phyloP scores from a whole-genome alignment of 257 asterid species.

The Przewalskia tangutica region DNA sequence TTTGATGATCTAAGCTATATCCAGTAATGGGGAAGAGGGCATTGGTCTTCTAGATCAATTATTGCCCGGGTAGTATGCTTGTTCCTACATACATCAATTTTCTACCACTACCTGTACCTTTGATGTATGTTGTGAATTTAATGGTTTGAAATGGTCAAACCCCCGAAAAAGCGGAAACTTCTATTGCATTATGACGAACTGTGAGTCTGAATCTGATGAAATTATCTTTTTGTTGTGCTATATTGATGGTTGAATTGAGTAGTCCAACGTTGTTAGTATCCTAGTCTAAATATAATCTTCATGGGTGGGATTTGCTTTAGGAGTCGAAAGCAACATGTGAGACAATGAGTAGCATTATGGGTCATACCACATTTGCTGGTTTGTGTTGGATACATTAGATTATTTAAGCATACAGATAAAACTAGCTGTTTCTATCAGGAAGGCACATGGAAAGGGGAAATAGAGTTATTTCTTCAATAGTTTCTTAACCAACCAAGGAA shows the following conservation, averaged over 20 bases:
- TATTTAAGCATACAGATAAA: not conserved
- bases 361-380: not conserved
- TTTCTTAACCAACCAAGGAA: not conserved
- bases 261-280: not conserved
- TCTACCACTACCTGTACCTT: conserved; percentile 1
- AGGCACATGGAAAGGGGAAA: not conserved
- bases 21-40: not conserved
- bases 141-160: conserved; percentile 18
- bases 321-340: not conserved
- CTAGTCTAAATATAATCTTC: not conserved
- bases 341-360: not conserved
- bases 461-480: not conserved
- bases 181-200: conserved; percentile 3
- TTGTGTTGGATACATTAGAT: not conserved
- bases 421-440: not conserved
- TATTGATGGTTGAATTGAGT: not conserved
- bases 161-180: not conserved
- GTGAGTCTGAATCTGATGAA: not conserved
- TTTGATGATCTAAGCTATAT: not conserved
- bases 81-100: conserved; percentile 2
- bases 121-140: not conserved
- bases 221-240: not conserved
- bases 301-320: not conserved
- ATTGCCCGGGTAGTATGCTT: not conserved
- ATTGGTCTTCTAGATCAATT: conserved; percentile 1